Base-by-base conservation (phyloP, 495 filamentous ascomycete species). In the Pseudomonodictys pantanalensis region DNA sequence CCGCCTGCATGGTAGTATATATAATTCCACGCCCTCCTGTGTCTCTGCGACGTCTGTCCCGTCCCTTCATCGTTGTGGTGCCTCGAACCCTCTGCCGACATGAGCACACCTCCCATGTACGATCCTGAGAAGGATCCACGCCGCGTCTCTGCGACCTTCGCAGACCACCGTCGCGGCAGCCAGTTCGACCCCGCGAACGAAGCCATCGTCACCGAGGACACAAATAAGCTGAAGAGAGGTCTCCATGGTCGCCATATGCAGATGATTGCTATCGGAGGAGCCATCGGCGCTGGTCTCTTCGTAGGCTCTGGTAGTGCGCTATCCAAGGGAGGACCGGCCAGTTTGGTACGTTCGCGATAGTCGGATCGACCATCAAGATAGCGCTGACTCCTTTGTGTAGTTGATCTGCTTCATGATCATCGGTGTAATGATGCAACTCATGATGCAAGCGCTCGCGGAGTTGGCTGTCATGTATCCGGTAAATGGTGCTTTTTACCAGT, bases 391-490 rank as follows among this genome's bases (percentile, higher is more conserved):
- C 24, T 20, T 26, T 4, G 15, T 43, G 18, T 60, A 74, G 74
- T 65, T 79, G 10, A 63, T 78, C 35, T 76, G 73, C 46, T 84
- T 78, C 65, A 64, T 77, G 22, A 79, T 83, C 60, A 76, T 81
- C 18, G 81, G 81, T 52, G 43, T 68, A 26, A 79, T 83, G 75
- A 74, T 84, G 52, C 67, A 79, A 41, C 69, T 66, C 42, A 65
- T 62, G 54, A 63, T 89, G 64, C 84, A 87, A 67, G 85, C 84
- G 9, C 71, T 90, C 23, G 86, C 84, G 63, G 86, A 89, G 68
- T 60, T 89, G 56, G 86, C 86, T 12, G 81, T 86, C 49, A 76
- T 87, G 60, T 90, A 86, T 62, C 87, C 87, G 6, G 79, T 83
- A 41, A 85, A 85, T 39, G 87, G 81, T 60, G 80, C 76, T 49